phyloP scores from a whole-genome alignment of 164 flowering plant genomes.

The Tinospora cordifolia region DNA sequence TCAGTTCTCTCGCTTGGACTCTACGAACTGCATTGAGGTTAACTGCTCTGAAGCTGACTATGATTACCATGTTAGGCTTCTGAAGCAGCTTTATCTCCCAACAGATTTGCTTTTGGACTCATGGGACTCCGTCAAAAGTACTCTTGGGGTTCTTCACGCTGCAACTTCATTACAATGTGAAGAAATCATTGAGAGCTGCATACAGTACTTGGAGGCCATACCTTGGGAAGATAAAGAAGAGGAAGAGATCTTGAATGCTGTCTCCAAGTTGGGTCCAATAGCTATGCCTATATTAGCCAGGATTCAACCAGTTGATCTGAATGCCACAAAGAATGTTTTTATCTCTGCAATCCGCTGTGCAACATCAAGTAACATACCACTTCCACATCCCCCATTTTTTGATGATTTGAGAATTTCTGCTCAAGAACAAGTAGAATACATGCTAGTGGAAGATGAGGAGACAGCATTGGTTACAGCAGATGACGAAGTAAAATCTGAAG shows the following conservation, averaged over 20 bases:
- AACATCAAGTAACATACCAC: slow-evolving; percentile 38
- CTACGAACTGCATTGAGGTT: slow-evolving; percentile 31
- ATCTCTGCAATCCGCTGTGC: slow-evolving; percentile 73
- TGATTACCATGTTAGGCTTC: slow-evolving; percentile 40
- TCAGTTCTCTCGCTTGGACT: slow-evolving; percentile 17
- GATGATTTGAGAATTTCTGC: slow-evolving; percentile 72
- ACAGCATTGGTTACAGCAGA: slow-evolving; percentile 46
- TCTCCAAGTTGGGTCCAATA: slow-evolving; percentile 34
- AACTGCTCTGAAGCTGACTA: slow-evolving; percentile 35
- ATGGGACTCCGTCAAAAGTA: slow-evolving; percentile 39
- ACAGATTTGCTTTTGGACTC: slow-evolving; percentile 31
- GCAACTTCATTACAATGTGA: slow-evolving; percentile 37
- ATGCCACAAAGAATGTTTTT: slow-evolving; percentile 54
- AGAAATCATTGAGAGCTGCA: slow-evolving; percentile 37
- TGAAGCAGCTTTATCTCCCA: slow-evolving; percentile 40
- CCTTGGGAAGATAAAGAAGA: slow-evolving; percentile 66
- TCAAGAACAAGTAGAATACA: slow-evolving; percentile 85
- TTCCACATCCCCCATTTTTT: slow-evolving; percentile 46
- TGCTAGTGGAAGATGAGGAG: slow-evolving; percentile 76
- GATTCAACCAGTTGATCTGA: slow-evolving; percentile 44
- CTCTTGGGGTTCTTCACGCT: slow-evolving; percentile 41
- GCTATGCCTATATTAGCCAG: slow-evolving; percentile 56
- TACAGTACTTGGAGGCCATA: slow-evolving; percentile 50
- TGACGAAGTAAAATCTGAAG: slow-evolving; percentile 59
- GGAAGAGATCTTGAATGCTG: slow-evolving; percentile 40